Evolutionary conservation across 2,329 filamentous ascomycete genomes (phyloP).

Genomic region (Trichoderma sp.): DNA sequence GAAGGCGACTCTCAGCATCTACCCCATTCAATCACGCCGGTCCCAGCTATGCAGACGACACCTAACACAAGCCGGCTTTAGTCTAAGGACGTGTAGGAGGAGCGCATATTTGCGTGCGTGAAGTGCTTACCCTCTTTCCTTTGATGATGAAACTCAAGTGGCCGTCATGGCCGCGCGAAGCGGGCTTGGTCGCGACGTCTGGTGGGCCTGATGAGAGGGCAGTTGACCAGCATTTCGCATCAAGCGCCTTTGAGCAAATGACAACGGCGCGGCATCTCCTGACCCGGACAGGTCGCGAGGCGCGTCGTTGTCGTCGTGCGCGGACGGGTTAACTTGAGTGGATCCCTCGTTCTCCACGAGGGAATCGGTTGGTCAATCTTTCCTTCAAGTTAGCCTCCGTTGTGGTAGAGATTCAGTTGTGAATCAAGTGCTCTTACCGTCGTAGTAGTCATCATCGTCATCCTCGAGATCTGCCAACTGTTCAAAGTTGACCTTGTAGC

Average conservation of each 20-base stretch:
- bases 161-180: conserved; percentile 68
- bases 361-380: conserved; percentile 88
- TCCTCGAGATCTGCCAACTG: conserved; percentile 85
- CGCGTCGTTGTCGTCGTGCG: conserved; percentile 45
- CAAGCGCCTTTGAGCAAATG: conserved; percentile 49
- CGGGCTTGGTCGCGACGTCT: conserved; percentile 64
- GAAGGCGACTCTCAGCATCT: conserved; percentile 15
- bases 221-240: conserved; percentile 49
- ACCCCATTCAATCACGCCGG: conserved; percentile 16
- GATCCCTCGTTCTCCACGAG: conserved; percentile 85
- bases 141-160: conserved; percentile 50
- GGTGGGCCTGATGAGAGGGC: conserved; percentile 46
- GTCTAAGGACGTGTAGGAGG: neutral
- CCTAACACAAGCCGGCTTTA: neutral
- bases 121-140: conserved; percentile 33
- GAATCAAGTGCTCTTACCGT: conserved; percentile 44
- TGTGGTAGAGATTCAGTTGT: neutral
- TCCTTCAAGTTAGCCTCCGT: conserved; percentile 12
- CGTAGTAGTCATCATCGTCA: conserved; percentile 94
- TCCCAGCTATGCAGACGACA: conserved; percentile 21
- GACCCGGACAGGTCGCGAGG: conserved; percentile 43
- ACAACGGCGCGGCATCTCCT: conserved; percentile 48
- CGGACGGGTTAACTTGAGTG: conserved; percentile 61
- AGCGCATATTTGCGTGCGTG: neutral
- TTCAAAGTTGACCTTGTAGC: conserved; percentile 99